Base-by-base conservation (phyloP, 176 grass and related monocot species). In the Panicum miliaceum region DNA sequence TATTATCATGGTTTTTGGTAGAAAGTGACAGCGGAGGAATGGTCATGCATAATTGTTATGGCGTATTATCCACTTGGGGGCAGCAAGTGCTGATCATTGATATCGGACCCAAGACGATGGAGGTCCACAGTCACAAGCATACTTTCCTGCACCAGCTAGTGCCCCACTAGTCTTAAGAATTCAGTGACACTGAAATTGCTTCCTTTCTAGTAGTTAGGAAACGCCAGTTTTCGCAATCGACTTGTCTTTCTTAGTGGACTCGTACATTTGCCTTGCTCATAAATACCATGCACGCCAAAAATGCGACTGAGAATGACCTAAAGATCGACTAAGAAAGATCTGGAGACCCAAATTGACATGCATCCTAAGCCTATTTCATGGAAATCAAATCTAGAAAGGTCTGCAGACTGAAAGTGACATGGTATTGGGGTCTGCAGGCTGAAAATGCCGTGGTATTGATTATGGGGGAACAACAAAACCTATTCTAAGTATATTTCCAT, bases 21-120 rank as follows among this genome's bases (percentile, higher is more conserved):
- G n/a, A 76, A 76, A 19, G 71, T 76, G 87, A 42, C 12, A 60
- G 34, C 46, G 41, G 18, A 68, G 26, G 23, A 65, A 81, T 76
- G 53, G 12, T 0, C 51, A 40, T 41, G 29, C 16, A 62, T 58
- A 12, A 13, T 35, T 42, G 34, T 7, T 81, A 53, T 64, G 9
- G 4, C 1, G 73, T 34, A 76, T 26, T 69, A 62, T 71, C 42
- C 43, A 54, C 10, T 85, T 52, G 34, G 62, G 4, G n/a, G 37
- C 22, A 71, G 43, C 32, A 85, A 16, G 22, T 76, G 70, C 40
- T 73, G 41, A 59, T 79, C 64, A 46, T 69, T 11, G 2, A 36
- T 56, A 75, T 84, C 60, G 35, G 62, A 75, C 56, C 27, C 57
- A 83, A 74, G 69, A 64, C 12, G 8, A 43, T 1, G 3, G 5